phyloP scores from a whole-genome alignment of 768 basidiomycete species.

The Thelephora ganbajun region DNA sequence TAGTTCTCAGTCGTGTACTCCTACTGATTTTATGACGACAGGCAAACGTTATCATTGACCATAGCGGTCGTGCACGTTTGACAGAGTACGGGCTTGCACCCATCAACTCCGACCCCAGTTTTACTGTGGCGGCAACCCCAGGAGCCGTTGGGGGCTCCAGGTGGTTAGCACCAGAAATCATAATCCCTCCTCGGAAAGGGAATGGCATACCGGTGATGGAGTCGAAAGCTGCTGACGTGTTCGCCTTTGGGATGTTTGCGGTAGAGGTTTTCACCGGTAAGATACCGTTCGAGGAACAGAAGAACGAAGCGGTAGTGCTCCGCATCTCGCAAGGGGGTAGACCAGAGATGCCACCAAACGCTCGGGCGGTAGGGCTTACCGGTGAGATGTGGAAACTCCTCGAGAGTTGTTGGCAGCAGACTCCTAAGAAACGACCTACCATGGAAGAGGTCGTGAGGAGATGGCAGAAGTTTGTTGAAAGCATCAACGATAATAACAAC shows the following conservation, averaged over 20 bases:
- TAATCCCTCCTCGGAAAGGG: background rate
- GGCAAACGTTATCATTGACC: constrained; percentile 2
- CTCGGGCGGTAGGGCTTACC: background rate
- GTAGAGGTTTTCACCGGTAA: background rate
- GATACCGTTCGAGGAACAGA: background rate
- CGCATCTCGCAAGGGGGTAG: background rate
- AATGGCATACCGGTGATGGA: too few species aligned
- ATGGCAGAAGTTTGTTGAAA: background rate
- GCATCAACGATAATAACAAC: background rate
- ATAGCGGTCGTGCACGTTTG: constrained; percentile 8
- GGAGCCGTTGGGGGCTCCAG: background rate
- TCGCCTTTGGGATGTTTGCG: background rate
- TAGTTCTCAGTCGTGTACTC: too few species aligned
- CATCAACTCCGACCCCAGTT: background rate
- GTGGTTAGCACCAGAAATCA: background rate
- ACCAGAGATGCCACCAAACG: background rate
- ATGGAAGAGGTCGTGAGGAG: background rate
- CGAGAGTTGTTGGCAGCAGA: background rate
- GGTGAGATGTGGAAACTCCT: background rate
- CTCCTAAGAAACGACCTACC: background rate
- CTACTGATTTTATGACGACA: background rate
- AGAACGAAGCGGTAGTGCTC: background rate
- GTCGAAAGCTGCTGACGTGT: background rate
- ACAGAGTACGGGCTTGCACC: constrained; percentile 14
- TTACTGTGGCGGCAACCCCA: too few species aligned